Base-by-base conservation (phyloP, 2,329 filamentous ascomycete genomes). In the Orbilia javanica region DNA sequence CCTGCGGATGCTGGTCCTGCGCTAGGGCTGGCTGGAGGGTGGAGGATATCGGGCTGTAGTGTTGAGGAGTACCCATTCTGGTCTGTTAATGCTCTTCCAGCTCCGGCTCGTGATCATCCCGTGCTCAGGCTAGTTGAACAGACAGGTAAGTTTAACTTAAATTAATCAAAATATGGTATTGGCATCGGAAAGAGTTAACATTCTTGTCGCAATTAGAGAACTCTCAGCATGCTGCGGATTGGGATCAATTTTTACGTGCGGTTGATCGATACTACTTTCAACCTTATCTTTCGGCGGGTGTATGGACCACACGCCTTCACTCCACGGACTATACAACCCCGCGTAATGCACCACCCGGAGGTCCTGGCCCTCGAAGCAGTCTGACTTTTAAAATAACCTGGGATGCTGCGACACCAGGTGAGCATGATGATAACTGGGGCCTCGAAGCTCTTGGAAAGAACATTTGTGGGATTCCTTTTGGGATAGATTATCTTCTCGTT, bases 41-140 rank as follows among this genome's bases (percentile, higher is more conserved):
- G 48, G 48, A 53, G n/a, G 15, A 53, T 53, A 4, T 7, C 27
- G 4, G 48, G 48, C 15, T 53, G 48, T 22, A 53, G 22, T 29
- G 48, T 53, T 11, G 48, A 53, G 48, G 48, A 53, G 18, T 53
- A 53, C 18, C 48, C 48, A 5, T 53, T 53, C 48, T 53, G 48
- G 48, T 53, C 48, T 25, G 48, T 53, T 7, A 53, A 53, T 15
- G 22, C 10, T 15, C 20, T 25, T 11, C 20, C 27, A 10, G 7
- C 15, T 3, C 48, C 48, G n/a, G 39, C 5, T 11, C 39, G 15
- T 13, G 48, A 53, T 8, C 48, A 53, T 22, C 48, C 48, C 4
- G 48, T 53, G 10, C 48, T 8, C 3, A 53, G 48, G n/a, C 22
- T 53, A n/a, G 48, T 53, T 8, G 48, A 53, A 22, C 20, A 53